Conservation (phyloP, 1,139 yeast species). For the Nakaseomyces glabratus region DNA sequence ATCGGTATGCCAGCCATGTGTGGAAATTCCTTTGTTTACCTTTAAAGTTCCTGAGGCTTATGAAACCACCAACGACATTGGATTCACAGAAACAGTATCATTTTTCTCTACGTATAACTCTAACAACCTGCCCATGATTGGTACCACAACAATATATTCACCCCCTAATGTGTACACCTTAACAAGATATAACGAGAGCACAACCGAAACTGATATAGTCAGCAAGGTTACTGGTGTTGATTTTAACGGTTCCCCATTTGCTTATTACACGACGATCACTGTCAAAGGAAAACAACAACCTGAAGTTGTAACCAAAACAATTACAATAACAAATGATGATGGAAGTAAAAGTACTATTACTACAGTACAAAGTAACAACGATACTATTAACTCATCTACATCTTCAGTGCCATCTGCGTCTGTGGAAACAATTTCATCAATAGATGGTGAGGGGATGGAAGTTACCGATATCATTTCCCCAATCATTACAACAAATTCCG, state of each 20-base stretch:
- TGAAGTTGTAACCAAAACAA: too few relatives aligned
- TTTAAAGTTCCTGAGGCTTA: not conserved
- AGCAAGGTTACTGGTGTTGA: conserved; percentile 5
- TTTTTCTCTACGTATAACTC: not conserved
- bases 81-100: conserved; percentile 2
- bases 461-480: too few relatives aligned
- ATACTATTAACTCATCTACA: too few relatives aligned
- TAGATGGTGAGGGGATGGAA: too few relatives aligned
- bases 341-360: too few relatives aligned
- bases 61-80: not conserved
- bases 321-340: too few relatives aligned
- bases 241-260: not conserved
- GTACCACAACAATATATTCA: conserved; percentile 1
- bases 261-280: not conserved
- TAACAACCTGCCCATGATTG: conserved; percentile 1
- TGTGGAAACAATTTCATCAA: too few relatives aligned
- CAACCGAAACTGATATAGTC: conserved; percentile 1
- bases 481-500: too few relatives aligned
- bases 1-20: not conserved
- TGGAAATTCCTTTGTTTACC: not conserved
- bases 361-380: too few relatives aligned
- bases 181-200: not conserved
- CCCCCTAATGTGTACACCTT: conserved; percentile 1
- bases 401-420: too few relatives aligned
- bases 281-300: not conserved